Percentiles rank a stretch among this genome's conserved stretches.
Conservation (phyloP, 169 alveolate genomes). For the Cryptosporidium tyzzeri region DNA sequence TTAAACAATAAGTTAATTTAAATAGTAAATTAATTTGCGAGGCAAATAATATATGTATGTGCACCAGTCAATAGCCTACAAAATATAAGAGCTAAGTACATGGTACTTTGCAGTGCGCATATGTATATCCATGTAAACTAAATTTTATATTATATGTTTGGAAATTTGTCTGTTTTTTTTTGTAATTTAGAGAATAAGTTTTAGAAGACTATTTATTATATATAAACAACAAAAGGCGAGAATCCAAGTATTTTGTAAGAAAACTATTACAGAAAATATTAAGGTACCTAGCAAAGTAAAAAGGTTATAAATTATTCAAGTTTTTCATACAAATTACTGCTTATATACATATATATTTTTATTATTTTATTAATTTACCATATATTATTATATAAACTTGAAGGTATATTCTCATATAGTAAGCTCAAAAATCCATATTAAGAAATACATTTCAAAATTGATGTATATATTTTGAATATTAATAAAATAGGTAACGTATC, state of each 20-base stretch:
- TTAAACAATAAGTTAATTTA: not conserved
- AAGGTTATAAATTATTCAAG: not conserved
- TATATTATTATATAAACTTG: not conserved
- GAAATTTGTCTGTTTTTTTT: conserved; percentile 41
- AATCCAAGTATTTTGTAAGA: not conserved
- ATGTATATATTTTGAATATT: not conserved
- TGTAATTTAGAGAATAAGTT: conserved; percentile 31
- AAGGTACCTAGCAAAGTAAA: conserved; percentile 9
- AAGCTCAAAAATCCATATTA: no score
- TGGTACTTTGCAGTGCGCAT: conserved; percentile 78
- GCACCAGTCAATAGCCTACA: conserved; percentile 74
- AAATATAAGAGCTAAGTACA: conserved; percentile 74
- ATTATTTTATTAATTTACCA: not conserved
- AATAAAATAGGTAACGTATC: not conserved
- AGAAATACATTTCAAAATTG: not conserved
- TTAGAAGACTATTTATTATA: not conserved
- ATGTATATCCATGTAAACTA: conserved; percentile 76
- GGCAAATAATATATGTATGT: conserved; percentile 73
- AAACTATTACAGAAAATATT: not conserved
- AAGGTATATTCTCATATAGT: not conserved
- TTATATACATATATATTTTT: not conserved
- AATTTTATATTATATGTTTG: conserved; percentile 26
- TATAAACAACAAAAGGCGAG: not conserved
- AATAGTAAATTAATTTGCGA: conserved; percentile 38
- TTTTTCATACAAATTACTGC: not conserved